Evolutionary conservation across 176 grass and related monocot species (phyloP).

Genomic region (Eragrostis nindensis): DNA sequence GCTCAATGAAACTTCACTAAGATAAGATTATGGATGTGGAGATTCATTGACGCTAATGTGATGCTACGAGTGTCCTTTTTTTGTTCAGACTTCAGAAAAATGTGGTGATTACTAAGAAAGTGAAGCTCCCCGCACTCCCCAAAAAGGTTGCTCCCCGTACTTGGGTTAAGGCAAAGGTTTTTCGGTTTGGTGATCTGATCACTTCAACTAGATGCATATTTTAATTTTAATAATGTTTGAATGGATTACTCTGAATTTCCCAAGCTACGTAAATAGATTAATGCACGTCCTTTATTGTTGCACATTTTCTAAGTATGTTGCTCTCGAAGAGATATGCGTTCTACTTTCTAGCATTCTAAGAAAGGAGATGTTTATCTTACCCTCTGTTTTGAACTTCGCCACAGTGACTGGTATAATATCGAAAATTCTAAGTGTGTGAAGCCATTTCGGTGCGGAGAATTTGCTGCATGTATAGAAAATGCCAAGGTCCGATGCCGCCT

Average conservation of each 20-base stretch:
- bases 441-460: constrained; percentile 89
- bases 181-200: not conserved
- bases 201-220: not conserved
- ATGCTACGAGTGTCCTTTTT: not conserved
- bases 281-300: not conserved
- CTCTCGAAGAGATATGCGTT: not conserved
- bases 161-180: not conserved
- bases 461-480: constrained; percentile 89
- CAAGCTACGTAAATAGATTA: not conserved
- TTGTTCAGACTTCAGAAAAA: constrained; percentile 9
- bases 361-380: constrained; percentile 30
- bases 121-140: not conserved
- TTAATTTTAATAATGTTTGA: not conserved
- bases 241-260: not conserved
- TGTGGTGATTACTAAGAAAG: not conserved
- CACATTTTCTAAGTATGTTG: not conserved
- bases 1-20: not conserved
- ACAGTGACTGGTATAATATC: constrained; percentile 98
- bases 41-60: no score
- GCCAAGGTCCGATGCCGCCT: constrained; percentile 50
- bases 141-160: not conserved
- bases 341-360: constrained; percentile 22
- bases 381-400: constrained; percentile 34
- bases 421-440: constrained; percentile 87
- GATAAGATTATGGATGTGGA: not conserved